Evolutionary conservation across 768 basidiomycete species (phyloP).

Genomic region (Cystofilobasidium capitatum): DNA sequence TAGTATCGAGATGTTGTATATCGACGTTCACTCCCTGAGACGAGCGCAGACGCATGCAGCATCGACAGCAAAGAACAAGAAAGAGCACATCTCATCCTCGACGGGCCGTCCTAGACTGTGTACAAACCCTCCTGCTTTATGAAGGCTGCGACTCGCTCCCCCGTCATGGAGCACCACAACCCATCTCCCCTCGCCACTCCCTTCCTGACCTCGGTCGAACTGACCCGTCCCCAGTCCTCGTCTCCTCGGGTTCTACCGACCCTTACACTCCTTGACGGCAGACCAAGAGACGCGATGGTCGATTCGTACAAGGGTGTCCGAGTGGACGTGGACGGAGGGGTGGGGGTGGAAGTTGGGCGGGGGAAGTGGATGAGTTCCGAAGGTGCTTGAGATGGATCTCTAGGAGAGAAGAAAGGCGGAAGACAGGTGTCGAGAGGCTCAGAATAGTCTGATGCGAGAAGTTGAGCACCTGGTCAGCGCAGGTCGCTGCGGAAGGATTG

Average conservation of each 20-base stretch:
- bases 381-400: not conserved
- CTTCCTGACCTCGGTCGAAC: conserved; percentile 1
- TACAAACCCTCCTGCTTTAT: not conserved
- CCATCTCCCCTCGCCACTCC: not conserved
- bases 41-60: no score
- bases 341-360: conserved; percentile 4
- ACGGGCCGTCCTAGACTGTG: no score
- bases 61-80: no score
- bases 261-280: not conserved
- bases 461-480: no score
- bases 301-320: conserved; percentile 2
- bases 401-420: conserved; percentile 12
- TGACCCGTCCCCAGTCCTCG: conserved; percentile 7
- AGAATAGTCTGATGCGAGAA: conserved; percentile 4
- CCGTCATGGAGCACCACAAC: not conserved
- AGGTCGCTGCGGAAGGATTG: not conserved
- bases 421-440: conserved; percentile 3
- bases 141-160: not conserved
- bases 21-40: no score
- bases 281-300: not conserved
- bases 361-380: conserved; percentile 21
- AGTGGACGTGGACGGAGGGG: no score
- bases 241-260: not conserved
- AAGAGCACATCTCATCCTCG: no score
- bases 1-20: no score